Base-by-base conservation (phyloP, 768 basidiomycete species). In the Naematelia encephala region DNA sequence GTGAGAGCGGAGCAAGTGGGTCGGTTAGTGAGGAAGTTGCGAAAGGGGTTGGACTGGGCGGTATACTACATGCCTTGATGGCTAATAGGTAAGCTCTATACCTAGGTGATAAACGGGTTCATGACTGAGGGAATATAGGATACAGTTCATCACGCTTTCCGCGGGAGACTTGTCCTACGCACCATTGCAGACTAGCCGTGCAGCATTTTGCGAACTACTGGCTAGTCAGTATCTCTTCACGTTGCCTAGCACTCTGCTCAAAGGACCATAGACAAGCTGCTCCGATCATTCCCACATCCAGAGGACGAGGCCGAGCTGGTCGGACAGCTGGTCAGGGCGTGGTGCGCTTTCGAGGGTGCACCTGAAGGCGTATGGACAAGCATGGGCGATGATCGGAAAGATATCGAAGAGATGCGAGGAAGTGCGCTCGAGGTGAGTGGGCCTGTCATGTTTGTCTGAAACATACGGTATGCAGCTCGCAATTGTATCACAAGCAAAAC, bases 181-280 rank as follows among this genome's bases (percentile, higher is more conserved):
- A 10, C 67, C 74, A 14, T 81, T 96, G 55, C 87, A 88, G 80
- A 76, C 80, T 5, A 79, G 85, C 10, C 80, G 87, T 42, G 92
- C 91, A 3, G 85, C 82, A 27, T 81, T 93, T 10, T 93, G 90
- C 77, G 91, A 96, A 73, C 84, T 96, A 14, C 77, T 96, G 19
- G 91, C 93, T 8, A 85, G 70, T 74, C 21, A 56, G 73, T 54
- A 25, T 21, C 46, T 26, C n/a, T n/a, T n/a, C n/a, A n/a, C n/a
- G n/a, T 19, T 47, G n/a, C 46, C 46, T 45, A 30, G 5, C 44
- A 26, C 11, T 46, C 54, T 47, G 5, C 46, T 21, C 8, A 47
- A 47, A 21, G 19, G 19, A 8, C 46, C 46, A 8, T 46, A 73
- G 75, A 90, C 80, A 96, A 96, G 70, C 83, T 93, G 22, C 81